phyloP scores from a whole-genome alignment of 106 monocot species.

The Dioscorea zingiberensis region DNA sequence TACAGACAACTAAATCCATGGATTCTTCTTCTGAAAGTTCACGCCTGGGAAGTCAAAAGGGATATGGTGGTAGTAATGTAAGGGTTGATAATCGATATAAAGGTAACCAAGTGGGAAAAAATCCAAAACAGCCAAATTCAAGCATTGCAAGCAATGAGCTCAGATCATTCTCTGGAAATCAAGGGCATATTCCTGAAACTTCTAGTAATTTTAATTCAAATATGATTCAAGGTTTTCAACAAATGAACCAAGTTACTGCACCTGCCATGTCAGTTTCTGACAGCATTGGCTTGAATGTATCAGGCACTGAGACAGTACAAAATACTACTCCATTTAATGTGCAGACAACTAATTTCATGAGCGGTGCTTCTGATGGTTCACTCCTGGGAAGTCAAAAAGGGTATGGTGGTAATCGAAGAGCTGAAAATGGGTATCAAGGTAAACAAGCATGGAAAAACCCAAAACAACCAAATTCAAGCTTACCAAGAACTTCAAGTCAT shows the following conservation, averaged over 20 bases:
- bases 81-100: constrained; percentile 18
- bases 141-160: constrained; percentile 11
- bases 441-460: constrained; percentile 13
- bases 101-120: constrained; percentile 15
- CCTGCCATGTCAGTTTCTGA: background rate
- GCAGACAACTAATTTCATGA: constrained; percentile 9
- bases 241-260: no score
- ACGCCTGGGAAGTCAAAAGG: constrained; percentile 18
- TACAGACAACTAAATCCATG: constrained; percentile 10
- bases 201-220: constrained; percentile 1
- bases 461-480: constrained; percentile 9
- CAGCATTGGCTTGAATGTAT: constrained; percentile 2
- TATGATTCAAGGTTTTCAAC: no score
- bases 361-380: background rate
- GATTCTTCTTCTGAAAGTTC: constrained; percentile 1
- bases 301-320: constrained; percentile 4
- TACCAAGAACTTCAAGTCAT: constrained; percentile 15
- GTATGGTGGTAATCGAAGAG: constrained; percentile 21
- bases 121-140: constrained; percentile 7
- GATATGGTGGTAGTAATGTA: constrained; percentile 16
- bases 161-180: constrained; percentile 3
- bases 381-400: constrained; percentile 19
- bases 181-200: constrained; percentile 6
- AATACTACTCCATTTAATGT: constrained; percentile 6
- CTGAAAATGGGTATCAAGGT: constrained; percentile 17